Percentiles rank a stretch among this genome's conserved stretches.
phyloP scores from a whole-genome alignment of 1,139 yeast genomes.

The Hemisphaericaspora lyxosophila region DNA sequence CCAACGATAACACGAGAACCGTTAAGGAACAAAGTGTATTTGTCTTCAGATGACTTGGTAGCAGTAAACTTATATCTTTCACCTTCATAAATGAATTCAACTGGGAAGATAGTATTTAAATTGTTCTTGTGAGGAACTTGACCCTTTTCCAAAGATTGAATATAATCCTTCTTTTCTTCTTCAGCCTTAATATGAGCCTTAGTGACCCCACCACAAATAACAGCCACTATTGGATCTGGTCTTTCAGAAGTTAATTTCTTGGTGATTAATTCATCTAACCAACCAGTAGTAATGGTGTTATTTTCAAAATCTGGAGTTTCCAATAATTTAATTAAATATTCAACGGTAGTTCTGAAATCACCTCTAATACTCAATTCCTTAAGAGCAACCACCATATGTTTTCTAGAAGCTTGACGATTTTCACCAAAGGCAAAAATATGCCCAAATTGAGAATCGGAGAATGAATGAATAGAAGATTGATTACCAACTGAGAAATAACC shows the following conservation, averaged over 20 bases:
- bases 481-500: conserved; percentile 97
- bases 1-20: conserved; percentile 90
- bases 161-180: conserved; percentile 67
- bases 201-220: conserved; percentile 95
- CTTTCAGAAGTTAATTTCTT: conserved; percentile 94
- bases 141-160: conserved; percentile 81
- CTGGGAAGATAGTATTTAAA: conserved; percentile 83
- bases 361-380: conserved; percentile 96
- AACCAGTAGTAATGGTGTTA: conserved; percentile 95
- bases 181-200: conserved; percentile 85
- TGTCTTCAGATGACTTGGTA: conserved; percentile 83
- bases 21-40: conserved; percentile 85
- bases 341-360: conserved; percentile 97
- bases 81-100: conserved; percentile 94
- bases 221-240: conserved; percentile 88
- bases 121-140: conserved; percentile 85
- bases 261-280: conserved; percentile 95
- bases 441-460: conserved; percentile 97
- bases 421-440: conserved; percentile 99
- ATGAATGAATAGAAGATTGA: conserved; percentile 95
- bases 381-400: conserved; percentile 97
- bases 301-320: conserved; percentile 97
- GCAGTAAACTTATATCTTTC: conserved; percentile 91
- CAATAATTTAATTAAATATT: conserved; percentile 86
- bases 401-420: conserved; percentile 95